Conservation (phyloP, 305 asterid genomes). For the Fraxinus albicans region DNA sequence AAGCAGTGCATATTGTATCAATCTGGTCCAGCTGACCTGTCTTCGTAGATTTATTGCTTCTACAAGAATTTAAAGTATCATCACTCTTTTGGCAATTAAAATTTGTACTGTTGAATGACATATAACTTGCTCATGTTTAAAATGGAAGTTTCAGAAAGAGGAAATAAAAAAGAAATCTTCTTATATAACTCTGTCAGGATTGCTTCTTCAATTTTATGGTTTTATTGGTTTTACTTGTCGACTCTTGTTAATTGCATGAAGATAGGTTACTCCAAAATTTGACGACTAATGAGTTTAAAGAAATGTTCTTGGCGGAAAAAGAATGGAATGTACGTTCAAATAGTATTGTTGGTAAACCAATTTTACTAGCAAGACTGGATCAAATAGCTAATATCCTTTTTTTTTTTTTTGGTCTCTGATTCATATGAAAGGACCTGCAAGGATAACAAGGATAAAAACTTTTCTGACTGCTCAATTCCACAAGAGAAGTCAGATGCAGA, state of each 20-base stretch:
- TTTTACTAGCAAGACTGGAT: background rate
- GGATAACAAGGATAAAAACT: constrained; percentile 71
- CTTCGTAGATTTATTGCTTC: background rate
- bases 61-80: background rate
- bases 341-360: background rate
- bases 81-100: background rate
- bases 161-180: background rate
- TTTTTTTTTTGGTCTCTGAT: constrained; percentile 8
- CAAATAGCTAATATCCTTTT: constrained; percentile 6
- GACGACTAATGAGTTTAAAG: background rate
- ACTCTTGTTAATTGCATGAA: background rate
- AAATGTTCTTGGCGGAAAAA: background rate
- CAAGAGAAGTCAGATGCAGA: constrained; percentile 92
- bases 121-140: background rate
- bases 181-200: background rate
- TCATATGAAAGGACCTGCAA: constrained; percentile 73
- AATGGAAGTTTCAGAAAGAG: background rate
- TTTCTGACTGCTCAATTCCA: constrained; percentile 73
- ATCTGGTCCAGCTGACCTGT: background rate
- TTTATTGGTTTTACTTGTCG: background rate
- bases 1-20: background rate
- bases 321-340: background rate
- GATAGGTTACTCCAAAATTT: background rate
- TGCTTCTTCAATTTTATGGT: background rate
- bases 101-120: background rate